Evolutionary conservation across 768 basidiomycete species (phyloP).

Genomic region (Pleurotus djamor): DNA sequence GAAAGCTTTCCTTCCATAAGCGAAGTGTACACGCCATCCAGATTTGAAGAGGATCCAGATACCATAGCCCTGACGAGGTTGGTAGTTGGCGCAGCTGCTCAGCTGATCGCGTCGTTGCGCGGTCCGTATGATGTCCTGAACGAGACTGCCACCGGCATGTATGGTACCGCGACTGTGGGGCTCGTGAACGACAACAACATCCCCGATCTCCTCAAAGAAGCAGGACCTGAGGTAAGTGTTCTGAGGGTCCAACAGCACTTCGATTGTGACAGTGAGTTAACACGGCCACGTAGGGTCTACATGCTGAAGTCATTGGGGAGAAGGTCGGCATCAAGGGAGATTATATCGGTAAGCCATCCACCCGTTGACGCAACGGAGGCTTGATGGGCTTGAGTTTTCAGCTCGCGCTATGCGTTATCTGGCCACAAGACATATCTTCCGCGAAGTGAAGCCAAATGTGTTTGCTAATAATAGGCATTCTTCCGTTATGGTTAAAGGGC

Average conservation of each 20-base stretch:
- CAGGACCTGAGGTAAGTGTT: slow-evolving; percentile 26
- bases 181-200: slow-evolving; percentile 19
- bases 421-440: slow-evolving; percentile 34
- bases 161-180: not conserved
- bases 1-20: slow-evolving; percentile 10
- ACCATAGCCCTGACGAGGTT: slow-evolving; percentile 10
- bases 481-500: slow-evolving; percentile 28
- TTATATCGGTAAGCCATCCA: slow-evolving; percentile 27
- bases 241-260: not conserved
- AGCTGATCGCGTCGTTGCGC: slow-evolving; percentile 18
- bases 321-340: slow-evolving; percentile 21
- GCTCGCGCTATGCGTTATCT: slow-evolving; percentile 35
- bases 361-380: not conserved
- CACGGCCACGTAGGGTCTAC: slow-evolving; percentile 20
- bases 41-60: not conserved
- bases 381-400: slow-evolving; percentile 7
- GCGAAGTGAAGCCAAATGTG: slow-evolving; percentile 30
- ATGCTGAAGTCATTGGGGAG: slow-evolving; percentile 31
- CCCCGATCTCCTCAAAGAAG: slow-evolving; percentile 37
- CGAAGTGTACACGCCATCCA: slow-evolving; percentile 11
- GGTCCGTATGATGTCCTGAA: slow-evolving; percentile 13
- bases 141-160: slow-evolving; percentile 7
- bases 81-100: slow-evolving; percentile 18
- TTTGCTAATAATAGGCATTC: slow-evolving; percentile 38
- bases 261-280: not conserved